Base-by-base conservation (phyloP, 2,329 filamentous ascomycete genomes). In the Gaeumannomyces sp. region DNA sequence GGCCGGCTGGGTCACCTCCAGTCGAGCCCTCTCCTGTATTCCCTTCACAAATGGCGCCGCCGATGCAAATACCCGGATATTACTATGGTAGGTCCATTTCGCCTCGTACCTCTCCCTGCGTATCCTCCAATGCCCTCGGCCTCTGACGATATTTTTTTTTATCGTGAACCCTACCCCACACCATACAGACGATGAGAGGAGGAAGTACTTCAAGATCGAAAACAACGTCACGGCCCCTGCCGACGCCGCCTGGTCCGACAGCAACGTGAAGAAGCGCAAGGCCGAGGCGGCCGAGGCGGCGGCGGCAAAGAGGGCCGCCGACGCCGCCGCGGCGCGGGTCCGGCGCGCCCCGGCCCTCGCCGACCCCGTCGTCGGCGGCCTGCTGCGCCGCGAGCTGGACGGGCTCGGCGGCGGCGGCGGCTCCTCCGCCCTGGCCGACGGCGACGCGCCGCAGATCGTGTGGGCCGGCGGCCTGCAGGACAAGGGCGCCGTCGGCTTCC, bases 151-250 rank as follows among this genome's bases (percentile, higher is more conserved):
- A 1, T 16, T 33, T 33, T n/a, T n/a, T n/a, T n/a, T n/a, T n/a
- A n/a, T n/a, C n/a, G n/a, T n/a, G n/a, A n/a, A n/a, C 29, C 31
- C 2, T 2, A 35, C 13, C 33, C 13, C 2, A 4, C 33, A 14
- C 16, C 38, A 19, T 1, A 66, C 64, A 85, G 84, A 87, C 67
- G 65, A 76, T 19, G 79, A 80, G 59, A 88, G 84, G 72, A 81
- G 81, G 31, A 87, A 85, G 69, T 91, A 90, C 70, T 91, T 90
- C 74, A 87, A 85, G 69, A 82, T 90, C 59, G 84, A 89, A 71
- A 83, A 80, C 60, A 79, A 83, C 35, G 84, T 83, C 1, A 70
- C 69, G 14, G 84, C 84, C 0, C 80, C 85, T 0, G 68, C 76
- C 1, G 75, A 73, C 10, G 78, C 82, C 0, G 75, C 79, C 22